A percentile compares a stretch with the other conserved stretches of the same genome.
phyloP scores from a whole-genome alignment of 2,329 filamentous ascomycete genomes.

The Cladosporium colombiae region DNA sequence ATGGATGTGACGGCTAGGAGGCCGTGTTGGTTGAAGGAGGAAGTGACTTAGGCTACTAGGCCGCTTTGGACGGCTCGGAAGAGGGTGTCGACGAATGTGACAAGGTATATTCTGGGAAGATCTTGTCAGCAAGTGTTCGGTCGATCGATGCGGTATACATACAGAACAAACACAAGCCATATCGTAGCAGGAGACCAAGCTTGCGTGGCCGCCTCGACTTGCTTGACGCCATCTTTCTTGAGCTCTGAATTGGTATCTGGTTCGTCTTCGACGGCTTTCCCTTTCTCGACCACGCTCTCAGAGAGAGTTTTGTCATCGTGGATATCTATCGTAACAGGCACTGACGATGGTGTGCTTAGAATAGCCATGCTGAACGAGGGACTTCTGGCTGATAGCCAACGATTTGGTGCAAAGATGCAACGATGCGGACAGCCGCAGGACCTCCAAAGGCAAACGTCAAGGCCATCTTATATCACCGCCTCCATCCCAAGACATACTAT shows the following conservation, averaged over 20 bases:
- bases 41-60: conserved; percentile 44
- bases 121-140: background rate
- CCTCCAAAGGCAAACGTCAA: background rate
- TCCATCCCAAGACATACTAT: background rate
- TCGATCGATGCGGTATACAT: conserved; percentile 22
- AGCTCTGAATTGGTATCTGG: background rate
- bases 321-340: background rate
- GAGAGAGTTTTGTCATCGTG: background rate
- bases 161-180: conserved; percentile 42
- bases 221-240: conserved; percentile 38
- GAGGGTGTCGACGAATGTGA: conserved; percentile 53
- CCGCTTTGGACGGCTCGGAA: conserved; percentile 45
- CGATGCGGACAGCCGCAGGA: background rate
- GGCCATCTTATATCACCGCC: background rate
- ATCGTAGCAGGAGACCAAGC: conserved; percentile 43
- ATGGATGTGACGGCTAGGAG: conserved; percentile 40
- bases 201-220: conserved; percentile 43
- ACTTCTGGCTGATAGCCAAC: background rate
- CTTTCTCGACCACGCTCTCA: background rate
- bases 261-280: background rate
- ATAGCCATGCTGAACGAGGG: background rate
- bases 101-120: conserved; percentile 46
- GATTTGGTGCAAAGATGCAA: background rate
- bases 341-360: background rate
- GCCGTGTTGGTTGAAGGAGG: conserved; percentile 38